phyloP scores from a whole-genome alignment of 345 rosid genomes.

The Hypericum androsaemum region DNA sequence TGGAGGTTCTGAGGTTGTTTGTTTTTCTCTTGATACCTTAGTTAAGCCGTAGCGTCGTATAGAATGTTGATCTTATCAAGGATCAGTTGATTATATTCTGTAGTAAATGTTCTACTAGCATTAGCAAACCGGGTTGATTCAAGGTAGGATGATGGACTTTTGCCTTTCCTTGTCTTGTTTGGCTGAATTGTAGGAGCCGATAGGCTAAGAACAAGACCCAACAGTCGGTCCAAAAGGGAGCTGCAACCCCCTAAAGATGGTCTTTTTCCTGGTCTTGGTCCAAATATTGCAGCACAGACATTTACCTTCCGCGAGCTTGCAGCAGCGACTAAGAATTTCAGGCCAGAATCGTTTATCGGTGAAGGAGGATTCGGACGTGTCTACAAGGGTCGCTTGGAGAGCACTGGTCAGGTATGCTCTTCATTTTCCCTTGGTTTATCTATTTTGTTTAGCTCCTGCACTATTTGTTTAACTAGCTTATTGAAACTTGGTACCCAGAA shows the following conservation, averaged over 20 bases:
- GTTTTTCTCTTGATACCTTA: constrained; percentile 20
- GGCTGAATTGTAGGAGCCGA: constrained; percentile 53
- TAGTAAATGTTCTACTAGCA: too few species aligned
- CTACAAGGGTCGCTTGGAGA: constrained; percentile 79
- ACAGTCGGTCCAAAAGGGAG: constrained; percentile 58
- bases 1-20: constrained; percentile 10
- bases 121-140: too few species aligned
- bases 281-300: constrained; percentile 73
- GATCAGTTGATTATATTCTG: too few species aligned
- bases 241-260: constrained; percentile 44
- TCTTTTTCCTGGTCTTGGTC: constrained; percentile 38
- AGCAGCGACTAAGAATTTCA: constrained; percentile 82
- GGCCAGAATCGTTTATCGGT: constrained; percentile 80
- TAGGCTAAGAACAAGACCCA: constrained; percentile 54
- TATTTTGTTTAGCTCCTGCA: background rate
- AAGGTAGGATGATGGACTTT: too few species aligned
- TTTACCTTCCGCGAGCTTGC: constrained; percentile 88
- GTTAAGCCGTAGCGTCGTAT: too few species aligned
- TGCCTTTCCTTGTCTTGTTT: too few species aligned
- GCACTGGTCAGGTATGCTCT: constrained; percentile 76
- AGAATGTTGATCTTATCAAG: too few species aligned
- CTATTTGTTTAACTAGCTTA: background rate
- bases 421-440: background rate
- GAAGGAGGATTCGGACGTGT: constrained; percentile 99
- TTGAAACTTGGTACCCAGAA: too few species aligned